Conservation (phyloP, 1,139 yeast species). For the Magnusiomyces paraingens region DNA sequence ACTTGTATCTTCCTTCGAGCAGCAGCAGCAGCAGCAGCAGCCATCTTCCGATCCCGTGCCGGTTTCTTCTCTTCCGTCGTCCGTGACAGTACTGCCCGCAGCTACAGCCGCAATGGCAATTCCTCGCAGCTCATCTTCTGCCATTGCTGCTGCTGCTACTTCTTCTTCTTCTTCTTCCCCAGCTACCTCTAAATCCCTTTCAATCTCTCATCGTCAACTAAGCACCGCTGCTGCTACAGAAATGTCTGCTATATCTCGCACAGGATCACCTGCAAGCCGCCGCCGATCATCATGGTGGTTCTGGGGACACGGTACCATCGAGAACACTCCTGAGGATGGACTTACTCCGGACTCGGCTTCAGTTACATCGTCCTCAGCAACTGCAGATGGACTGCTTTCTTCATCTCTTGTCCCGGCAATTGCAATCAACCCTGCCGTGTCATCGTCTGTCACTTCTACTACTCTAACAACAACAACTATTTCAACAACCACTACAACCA, state of each 20-base stretch:
- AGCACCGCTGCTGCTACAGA: too few relatives aligned
- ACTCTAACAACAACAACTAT: constrained; percentile 5
- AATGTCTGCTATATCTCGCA: too few relatives aligned
- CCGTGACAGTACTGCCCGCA: not conserved
- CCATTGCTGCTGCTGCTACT: too few relatives aligned
- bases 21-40: not conserved
- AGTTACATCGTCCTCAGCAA: not conserved
- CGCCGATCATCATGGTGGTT: constrained; percentile 7
- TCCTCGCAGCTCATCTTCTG: too few relatives aligned
- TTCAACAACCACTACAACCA: constrained; percentile 5
- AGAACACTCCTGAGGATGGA: not conserved
- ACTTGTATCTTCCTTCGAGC: not conserved
- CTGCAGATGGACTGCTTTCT: not conserved
- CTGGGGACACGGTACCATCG: constrained; percentile 2
- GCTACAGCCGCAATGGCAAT: too few relatives aligned
- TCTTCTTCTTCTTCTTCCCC: too few relatives aligned
- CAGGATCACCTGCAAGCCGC: not conserved
- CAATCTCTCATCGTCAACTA: too few relatives aligned
- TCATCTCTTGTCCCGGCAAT: not conserved
- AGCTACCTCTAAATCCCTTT: too few relatives aligned
- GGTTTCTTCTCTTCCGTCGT: not conserved
- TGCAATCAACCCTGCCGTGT: not conserved
- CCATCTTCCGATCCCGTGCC: not conserved
- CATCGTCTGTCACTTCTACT: not conserved
- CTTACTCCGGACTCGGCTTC: not conserved